Evolutionary conservation across 176 grass and related monocot species (phyloP).

Genomic region (Saccharum officinarum): DNA sequence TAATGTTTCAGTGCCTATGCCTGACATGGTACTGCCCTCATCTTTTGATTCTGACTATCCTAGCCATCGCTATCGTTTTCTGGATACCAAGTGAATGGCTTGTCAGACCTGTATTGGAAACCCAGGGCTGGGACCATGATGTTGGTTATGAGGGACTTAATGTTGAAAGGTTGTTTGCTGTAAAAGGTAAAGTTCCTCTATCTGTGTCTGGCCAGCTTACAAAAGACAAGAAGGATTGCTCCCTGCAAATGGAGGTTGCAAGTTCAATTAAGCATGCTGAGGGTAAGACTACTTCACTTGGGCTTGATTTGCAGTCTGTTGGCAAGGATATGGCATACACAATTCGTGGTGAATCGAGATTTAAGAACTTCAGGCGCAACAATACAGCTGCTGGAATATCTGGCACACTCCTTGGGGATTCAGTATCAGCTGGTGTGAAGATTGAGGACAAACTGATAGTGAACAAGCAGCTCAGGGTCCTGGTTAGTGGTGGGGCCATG

Average conservation of each 20-base stretch:
- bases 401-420: conserved; percentile 79
- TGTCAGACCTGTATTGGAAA: conserved; percentile 91
- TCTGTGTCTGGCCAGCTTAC: conserved; percentile 86
- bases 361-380: conserved; percentile 81
- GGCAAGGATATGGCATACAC: conserved; percentile 93
- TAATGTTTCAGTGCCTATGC: conserved; percentile 83
- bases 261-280: conserved; percentile 84
- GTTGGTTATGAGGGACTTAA: conserved; percentile 95
- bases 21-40: conserved; percentile 79
- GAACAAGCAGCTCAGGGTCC: conserved; percentile 73
- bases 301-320: conserved; percentile 81
- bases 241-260: conserved; percentile 84
- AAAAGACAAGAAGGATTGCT: conserved; percentile 96
- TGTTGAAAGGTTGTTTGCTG: conserved; percentile 77
- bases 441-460: conserved; percentile 82
- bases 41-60: conserved; percentile 95
- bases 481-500: conserved; percentile 79
- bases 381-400: conserved; percentile 78
- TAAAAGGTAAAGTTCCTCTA: conserved; percentile 80
- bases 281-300: conserved; percentile 61
- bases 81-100: conserved; percentile 92
- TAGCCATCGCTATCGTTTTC: conserved; percentile 81
- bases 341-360: conserved; percentile 74
- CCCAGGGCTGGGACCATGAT: conserved; percentile 97
- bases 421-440: conserved; percentile 82